Conservation (phyloP, 108 stramenopile species). For the Skeletonema menzelii region DNA sequence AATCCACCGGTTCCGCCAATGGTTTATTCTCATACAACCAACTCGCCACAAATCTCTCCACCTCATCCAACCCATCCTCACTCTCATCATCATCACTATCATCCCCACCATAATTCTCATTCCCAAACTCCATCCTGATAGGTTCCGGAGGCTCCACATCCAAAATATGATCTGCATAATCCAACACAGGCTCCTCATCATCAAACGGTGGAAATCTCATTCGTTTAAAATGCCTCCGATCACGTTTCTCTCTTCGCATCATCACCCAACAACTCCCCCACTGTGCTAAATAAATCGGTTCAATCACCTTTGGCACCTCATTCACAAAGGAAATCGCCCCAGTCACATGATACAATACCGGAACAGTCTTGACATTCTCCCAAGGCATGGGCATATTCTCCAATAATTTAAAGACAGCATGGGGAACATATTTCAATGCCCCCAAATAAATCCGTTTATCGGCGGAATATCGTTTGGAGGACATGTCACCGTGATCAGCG, state of each 20-base stretch:
- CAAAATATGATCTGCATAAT: constrained; percentile 98
- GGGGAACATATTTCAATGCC: constrained; percentile 99
- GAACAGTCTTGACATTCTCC: constrained; percentile 92
- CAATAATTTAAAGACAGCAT: constrained; percentile 97
- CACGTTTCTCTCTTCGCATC: constrained; percentile 99
- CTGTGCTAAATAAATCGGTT: constrained; percentile 98
- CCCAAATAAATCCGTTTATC: constrained; percentile 98
- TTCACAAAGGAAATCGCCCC: constrained; percentile 99
- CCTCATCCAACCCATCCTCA: constrained; percentile 60
- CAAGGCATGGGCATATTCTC: constrained; percentile 99
- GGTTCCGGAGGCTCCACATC: constrained; percentile 96
- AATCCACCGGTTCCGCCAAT: constrained; percentile 65
- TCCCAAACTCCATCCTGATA: constrained; percentile 82
- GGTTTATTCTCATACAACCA: constrained; percentile 85
- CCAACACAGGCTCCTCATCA: constrained; percentile 99
- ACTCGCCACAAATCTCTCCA: constrained; percentile 54
- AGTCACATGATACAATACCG: constrained; percentile 97
- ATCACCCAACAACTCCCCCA: constrained; percentile 99
- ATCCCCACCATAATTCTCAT: constrained; percentile 51
- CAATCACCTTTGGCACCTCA: constrained; percentile 97
- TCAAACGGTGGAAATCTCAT: constrained; percentile 99
- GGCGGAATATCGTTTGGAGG: constrained; percentile 93
- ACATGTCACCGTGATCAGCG: constrained; percentile 99
- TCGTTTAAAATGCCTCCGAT: constrained; percentile 98
- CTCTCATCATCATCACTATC: constrained; percentile 55